Percentiles rank a stretch among this genome's conserved stretches.
Evolutionary conservation across 1,284 basidiomycete species (phyloP).

Genomic region (Ganoderma boninense): DNA sequence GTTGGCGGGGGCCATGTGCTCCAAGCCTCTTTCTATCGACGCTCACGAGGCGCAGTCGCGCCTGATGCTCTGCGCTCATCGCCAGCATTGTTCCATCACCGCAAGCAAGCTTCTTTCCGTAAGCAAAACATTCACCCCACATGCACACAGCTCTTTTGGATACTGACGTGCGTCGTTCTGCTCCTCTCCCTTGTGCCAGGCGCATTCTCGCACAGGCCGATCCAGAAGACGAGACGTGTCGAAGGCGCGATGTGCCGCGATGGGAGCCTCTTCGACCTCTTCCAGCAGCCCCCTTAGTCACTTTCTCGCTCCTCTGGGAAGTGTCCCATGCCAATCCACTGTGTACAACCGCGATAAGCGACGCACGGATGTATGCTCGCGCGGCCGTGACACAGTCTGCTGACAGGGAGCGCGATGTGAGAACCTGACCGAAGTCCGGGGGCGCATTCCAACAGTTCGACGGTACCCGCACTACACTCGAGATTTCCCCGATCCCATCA

Average conservation of each 20-base stretch:
- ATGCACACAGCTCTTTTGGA: slow-evolving; percentile 21
- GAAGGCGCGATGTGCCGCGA: background rate
- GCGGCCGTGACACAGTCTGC: slow-evolving; percentile 37
- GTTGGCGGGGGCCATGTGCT: slow-evolving; percentile 21
- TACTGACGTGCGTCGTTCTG: slow-evolving; percentile 14
- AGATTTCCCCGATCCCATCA: slow-evolving; percentile 42
- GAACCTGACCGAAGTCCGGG: slow-evolving; percentile 30
- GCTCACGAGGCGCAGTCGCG: slow-evolving; percentile 24
- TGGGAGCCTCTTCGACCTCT: slow-evolving; percentile 4
- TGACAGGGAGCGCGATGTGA: slow-evolving; percentile 32
- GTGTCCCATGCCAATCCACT: slow-evolving; percentile 28
- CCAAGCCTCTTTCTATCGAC: slow-evolving; percentile 17
- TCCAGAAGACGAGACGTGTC: slow-evolving; percentile 18
- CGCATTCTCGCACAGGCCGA: slow-evolving; percentile 10
- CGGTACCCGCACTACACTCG: slow-evolving; percentile 37
- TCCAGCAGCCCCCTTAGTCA: slow-evolving; percentile 5
- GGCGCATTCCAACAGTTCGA: slow-evolving; percentile 19
- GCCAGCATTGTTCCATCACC: slow-evolving; percentile 15
- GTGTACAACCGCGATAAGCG: slow-evolving; percentile 32
- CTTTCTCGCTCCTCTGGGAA: slow-evolving; percentile 28
- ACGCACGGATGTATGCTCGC: slow-evolving; percentile 19
- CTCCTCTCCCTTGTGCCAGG: slow-evolving; percentile 23
- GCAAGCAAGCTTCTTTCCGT: slow-evolving; percentile 19
- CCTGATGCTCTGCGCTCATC: slow-evolving; percentile 20
- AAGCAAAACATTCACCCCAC: slow-evolving; percentile 24